Percentiles rank a stretch among this genome's conserved stretches.
phyloP scores from a whole-genome alignment of 805 yeast species.

The Maudiozyma saulgeensis region DNA sequence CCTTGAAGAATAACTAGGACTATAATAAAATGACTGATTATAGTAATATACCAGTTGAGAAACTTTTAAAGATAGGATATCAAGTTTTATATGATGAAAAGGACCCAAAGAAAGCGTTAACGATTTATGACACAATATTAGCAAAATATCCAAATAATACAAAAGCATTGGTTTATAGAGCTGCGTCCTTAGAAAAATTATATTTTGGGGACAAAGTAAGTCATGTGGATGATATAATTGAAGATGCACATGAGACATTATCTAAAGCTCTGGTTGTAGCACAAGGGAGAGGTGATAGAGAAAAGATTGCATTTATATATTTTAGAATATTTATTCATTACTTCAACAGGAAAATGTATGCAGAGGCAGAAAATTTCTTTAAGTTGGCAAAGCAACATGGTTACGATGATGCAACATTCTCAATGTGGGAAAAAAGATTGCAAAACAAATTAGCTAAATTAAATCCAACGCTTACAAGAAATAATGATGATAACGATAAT shows the following conservation, averaged over 20 bases:
- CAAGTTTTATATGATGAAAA: conserved; percentile 37
- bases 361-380: conserved; percentile 35
- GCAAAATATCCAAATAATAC: conserved; percentile 37
- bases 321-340: conserved; percentile 41
- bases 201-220: conserved; percentile 31
- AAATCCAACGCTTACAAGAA: not conserved
- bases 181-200: conserved; percentile 41
- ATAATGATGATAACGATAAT: not conserved
- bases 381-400: conserved; percentile 34
- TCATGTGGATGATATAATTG: conserved; percentile 36
- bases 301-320: conserved; percentile 38
- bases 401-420: conserved; percentile 38
- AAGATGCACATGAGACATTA: conserved; percentile 29
- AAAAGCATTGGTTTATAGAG: conserved; percentile 38
- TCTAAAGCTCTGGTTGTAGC: conserved; percentile 39
- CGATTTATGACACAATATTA: conserved; percentile 33
- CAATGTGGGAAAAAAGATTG: conserved; percentile 34
- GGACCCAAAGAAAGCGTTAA: conserved; percentile 38
- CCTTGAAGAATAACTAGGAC: no score
- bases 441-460: conserved; percentile 10
- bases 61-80: conserved; percentile 35
- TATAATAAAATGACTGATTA: not conserved
- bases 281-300: conserved; percentile 36
- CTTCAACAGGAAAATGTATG: conserved; percentile 36
- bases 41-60: conserved; percentile 21